Evolutionary conservation across 164 flowering plant species (phyloP).

Genomic region (Houttuynia cordata): DNA sequence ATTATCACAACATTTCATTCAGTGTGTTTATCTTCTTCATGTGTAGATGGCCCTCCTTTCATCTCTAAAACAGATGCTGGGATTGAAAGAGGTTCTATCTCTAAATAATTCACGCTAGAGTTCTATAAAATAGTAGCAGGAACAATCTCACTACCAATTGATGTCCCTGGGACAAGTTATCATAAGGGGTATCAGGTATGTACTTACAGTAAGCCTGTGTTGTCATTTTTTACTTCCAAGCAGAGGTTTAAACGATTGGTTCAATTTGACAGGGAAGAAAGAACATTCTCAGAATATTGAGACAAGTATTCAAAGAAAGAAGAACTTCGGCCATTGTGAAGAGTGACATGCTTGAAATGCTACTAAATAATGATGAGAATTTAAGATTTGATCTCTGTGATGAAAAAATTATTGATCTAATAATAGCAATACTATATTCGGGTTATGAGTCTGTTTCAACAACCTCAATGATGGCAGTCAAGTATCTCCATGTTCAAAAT

Average conservation of each 20-base stretch:
- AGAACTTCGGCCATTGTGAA: constrained; percentile 25
- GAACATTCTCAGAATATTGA: no score
- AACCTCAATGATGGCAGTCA: constrained; percentile 70
- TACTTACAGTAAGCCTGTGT: no score
- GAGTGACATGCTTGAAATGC: constrained; percentile 47
- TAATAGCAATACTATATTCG: constrained; percentile 59
- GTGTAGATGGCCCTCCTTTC: constrained; percentile 80
- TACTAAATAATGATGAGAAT: no score
- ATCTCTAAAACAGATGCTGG: constrained; percentile 64
- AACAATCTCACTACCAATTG: constrained; percentile 76
- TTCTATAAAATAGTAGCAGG: constrained; percentile 79
- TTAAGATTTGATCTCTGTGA: constrained; percentile 30
- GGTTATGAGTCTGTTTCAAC: no score
- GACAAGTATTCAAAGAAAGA: constrained; percentile 35
- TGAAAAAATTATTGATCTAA: constrained; percentile 52
- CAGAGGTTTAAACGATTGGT: no score
- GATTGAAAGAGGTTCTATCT: constrained; percentile 30
- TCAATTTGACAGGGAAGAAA: no score
- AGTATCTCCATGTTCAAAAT: constrained; percentile 55
- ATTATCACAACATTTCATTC: no score
- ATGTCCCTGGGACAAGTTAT: constrained; percentile 87
- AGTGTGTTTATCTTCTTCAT: no score
- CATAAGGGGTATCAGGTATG: no score
- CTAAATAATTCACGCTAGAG: constrained; percentile 49
- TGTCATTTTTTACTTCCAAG: no score